Evolutionary conservation across 2,329 filamentous ascomycete species (phyloP).

Genomic region (Colletotrichum tofieldiae): DNA sequence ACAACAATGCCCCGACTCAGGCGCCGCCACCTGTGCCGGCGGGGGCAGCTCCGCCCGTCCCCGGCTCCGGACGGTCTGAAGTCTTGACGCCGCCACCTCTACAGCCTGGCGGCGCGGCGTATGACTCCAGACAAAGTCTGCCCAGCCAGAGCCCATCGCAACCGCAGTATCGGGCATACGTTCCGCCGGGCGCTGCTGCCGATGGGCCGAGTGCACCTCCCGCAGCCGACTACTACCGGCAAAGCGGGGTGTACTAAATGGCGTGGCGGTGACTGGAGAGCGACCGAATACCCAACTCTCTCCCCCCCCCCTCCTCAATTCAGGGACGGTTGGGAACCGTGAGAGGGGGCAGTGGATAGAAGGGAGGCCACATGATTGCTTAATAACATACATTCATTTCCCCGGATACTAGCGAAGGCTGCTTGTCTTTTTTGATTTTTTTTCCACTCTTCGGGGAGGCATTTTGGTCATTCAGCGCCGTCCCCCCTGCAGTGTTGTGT

Average conservation of each 20-base stretch:
- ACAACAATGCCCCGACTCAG: slow-evolving; percentile 48
- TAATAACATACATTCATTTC: slow-evolving; percentile 27
- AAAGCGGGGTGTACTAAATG: slow-evolving; percentile 53
- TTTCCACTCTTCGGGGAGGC: background rate
- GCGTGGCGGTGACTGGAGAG: background rate
- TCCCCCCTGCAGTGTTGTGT: background rate
- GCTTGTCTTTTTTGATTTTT: background rate
- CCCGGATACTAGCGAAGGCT: slow-evolving; percentile 4
- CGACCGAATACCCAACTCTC: background rate
- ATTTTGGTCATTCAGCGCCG: background rate
- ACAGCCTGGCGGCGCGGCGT: slow-evolving; percentile 62
- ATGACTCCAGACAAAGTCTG: slow-evolving; percentile 66
- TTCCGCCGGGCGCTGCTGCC: slow-evolving; percentile 59
- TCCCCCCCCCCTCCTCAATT: too few relatives aligned
- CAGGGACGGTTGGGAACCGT: background rate
- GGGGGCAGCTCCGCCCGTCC: slow-evolving; percentile 58
- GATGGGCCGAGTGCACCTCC: slow-evolving; percentile 65
- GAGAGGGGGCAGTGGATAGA: background rate
- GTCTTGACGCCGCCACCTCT: slow-evolving; percentile 57
- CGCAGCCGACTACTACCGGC: slow-evolving; percentile 71
- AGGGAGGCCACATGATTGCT: slow-evolving; percentile 8
- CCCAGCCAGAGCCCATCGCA: slow-evolving; percentile 62
- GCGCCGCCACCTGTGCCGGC: slow-evolving; percentile 54
- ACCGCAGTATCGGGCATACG: slow-evolving; percentile 74
- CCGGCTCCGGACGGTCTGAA: slow-evolving; percentile 46